Percentiles rank a stretch among this genome's conserved stretches.
phyloP scores from a whole-genome alignment of 164 flowering plant genomes.

The Brasenia schreberi region DNA sequence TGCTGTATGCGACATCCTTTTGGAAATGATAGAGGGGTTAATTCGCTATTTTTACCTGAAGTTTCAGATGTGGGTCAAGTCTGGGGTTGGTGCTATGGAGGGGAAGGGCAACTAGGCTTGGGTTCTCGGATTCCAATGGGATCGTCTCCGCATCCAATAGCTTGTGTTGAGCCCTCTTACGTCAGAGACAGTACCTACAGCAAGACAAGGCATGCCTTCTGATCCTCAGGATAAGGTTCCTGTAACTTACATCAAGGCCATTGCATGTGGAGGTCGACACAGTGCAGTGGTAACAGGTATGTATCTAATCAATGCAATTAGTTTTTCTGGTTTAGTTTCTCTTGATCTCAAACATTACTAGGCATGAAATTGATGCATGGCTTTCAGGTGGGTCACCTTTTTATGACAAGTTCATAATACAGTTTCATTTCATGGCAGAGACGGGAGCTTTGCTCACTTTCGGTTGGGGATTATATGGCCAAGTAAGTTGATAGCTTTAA shows the following conservation, averaged over 20 bases:
- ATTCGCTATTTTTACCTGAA: conserved; percentile 19
- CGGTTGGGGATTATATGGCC: conserved; percentile 99
- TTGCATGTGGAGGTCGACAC: conserved; percentile 97
- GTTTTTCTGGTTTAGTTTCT: not conserved
- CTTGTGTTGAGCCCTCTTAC: conserved; percentile 58
- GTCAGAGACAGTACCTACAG: conserved; percentile 37
- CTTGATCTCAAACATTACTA: not conserved
- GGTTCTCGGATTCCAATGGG: conserved; percentile 92
- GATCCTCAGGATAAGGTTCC: conserved; percentile 55
- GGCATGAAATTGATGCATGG: not conserved
- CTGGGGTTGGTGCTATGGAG: conserved; percentile 99
- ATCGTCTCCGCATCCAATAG: conserved; percentile 91
- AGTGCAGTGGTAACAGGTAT: conserved; percentile 90
- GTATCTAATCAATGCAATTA: not conserved
- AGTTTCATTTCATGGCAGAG: conserved; percentile 28
- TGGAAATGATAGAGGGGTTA: too few relatives aligned
- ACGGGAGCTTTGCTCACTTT: conserved; percentile 89
- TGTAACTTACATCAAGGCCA: conserved; percentile 72
- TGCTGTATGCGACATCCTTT: too few relatives aligned
- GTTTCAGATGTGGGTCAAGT: conserved; percentile 95
- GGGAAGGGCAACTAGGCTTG: conserved; percentile 97
- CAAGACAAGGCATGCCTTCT: conserved; percentile 37
- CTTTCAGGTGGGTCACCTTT: not conserved
- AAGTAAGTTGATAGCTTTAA: conserved; percentile 27
- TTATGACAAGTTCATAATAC: not conserved